Evolutionary conservation across 2,329 filamentous ascomycete genomes (phyloP).

Genomic region (Lachnellula willkommii): DNA sequence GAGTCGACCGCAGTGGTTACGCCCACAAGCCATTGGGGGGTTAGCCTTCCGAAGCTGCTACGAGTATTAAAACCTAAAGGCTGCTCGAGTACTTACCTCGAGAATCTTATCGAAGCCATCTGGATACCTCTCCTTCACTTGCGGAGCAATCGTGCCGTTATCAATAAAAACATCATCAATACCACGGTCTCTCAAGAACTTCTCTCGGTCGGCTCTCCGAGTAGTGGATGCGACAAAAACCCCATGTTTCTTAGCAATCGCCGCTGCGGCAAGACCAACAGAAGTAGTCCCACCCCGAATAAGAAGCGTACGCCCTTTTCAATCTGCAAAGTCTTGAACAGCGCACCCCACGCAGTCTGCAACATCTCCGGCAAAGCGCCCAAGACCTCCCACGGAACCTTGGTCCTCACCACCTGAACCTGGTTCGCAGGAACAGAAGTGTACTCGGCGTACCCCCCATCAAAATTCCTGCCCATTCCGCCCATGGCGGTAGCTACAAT

Average conservation of each 20-base stretch:
- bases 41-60: too few species aligned
- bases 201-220: constrained; percentile 4
- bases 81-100: constrained; percentile 6
- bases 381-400: constrained; percentile 19
- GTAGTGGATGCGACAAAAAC: constrained; percentile 19
- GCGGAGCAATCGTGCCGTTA: constrained; percentile 5
- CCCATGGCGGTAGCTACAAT: constrained; percentile 23
- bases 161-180: constrained; percentile 8
- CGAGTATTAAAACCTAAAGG: not conserved
- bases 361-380: constrained; percentile 23
- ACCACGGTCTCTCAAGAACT: constrained; percentile 8
- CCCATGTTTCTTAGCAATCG: constrained; percentile 4
- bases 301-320: constrained; percentile 10
- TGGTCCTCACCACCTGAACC: constrained; percentile 10
- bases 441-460: constrained; percentile 25
- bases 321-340: constrained; percentile 21
- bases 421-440: constrained; percentile 13
- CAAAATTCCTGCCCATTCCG: constrained; percentile 18
- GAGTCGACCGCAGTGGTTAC: not conserved
- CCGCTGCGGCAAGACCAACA: constrained; percentile 2
- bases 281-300: constrained; percentile 4
- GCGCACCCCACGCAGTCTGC: constrained; percentile 19
- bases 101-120: constrained; percentile 8
- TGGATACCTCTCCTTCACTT: not conserved
- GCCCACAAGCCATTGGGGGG: not conserved